Evolutionary conservation across 2,329 filamentous ascomycete species (phyloP).

Genomic region (Microdochium trichocladiopsis): DNA sequence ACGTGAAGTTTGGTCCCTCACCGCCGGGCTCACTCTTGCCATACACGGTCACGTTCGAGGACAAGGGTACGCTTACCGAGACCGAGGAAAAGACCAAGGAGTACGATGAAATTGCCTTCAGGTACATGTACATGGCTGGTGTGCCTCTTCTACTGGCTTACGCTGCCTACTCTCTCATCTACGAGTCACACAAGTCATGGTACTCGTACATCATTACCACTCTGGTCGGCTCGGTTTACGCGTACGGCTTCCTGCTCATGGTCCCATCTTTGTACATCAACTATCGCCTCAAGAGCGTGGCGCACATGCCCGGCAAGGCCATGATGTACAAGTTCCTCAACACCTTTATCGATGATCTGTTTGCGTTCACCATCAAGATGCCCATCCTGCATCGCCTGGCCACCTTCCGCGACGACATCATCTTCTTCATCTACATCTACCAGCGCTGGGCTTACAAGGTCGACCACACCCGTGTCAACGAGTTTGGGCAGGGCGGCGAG

Average conservation of each 20-base stretch:
- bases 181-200: constrained; percentile 96
- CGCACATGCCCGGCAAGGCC: constrained; percentile 92
- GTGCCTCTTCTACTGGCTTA: constrained; percentile 85
- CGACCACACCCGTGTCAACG: constrained; percentile 88
- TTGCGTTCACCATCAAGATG: constrained; percentile 99
- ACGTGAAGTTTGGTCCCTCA: constrained; percentile 72
- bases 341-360: constrained; percentile 97
- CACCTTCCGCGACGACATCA: constrained; percentile 89
- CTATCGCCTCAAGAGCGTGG: constrained; percentile 90
- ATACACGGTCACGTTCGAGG: constrained; percentile 79
- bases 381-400: constrained; percentile 86
- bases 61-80: constrained; percentile 92
- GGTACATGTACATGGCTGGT: constrained; percentile 90
- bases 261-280: constrained; percentile 97
- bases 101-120: constrained; percentile 96
- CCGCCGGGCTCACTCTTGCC: constrained; percentile 65
- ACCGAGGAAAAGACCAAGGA: constrained; percentile 98
- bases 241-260: constrained; percentile 99
- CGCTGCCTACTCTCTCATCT: constrained; percentile 82
- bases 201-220: constrained; percentile 95
- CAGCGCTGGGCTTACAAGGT: constrained; percentile 89
- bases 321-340: constrained; percentile 99
- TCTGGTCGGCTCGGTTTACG: constrained; percentile 91
- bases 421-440: constrained; percentile 97
- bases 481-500: constrained; percentile 95